A percentile compares a stretch with the other conserved stretches of the same genome.
Evolutionary conservation across 345 rosid genomes (phyloP).

Genomic region (Populus alba): DNA sequence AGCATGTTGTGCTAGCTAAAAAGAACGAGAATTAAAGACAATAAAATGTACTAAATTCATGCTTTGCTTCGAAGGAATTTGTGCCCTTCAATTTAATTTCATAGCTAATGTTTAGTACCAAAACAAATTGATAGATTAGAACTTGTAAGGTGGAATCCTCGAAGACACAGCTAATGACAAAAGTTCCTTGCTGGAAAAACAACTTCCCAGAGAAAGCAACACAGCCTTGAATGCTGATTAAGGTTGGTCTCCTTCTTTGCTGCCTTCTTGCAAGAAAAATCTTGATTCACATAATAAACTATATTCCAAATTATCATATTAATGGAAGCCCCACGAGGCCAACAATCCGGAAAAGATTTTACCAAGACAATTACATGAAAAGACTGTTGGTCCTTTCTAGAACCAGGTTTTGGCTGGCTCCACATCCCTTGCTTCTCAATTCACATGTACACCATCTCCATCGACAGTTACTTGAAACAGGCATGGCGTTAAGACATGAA

Average conservation of each 20-base stretch:
- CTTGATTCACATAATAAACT: slow-evolving; percentile 5
- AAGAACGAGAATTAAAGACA: neutral
- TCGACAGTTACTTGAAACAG: neutral
- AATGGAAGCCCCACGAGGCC: slow-evolving; percentile 1
- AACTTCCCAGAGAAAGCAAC: neutral
- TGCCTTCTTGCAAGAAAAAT: neutral
- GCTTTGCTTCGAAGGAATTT: neutral
- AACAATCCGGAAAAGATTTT: neutral
- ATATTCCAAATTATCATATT: neutral
- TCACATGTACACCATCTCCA: neutral
- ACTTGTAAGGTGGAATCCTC: neutral
- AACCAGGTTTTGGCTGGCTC: neutral
- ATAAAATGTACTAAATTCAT: neutral
- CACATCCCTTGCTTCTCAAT: neutral
- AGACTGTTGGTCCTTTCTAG: neutral
- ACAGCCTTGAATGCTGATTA: neutral
- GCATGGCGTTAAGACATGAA: neutral
- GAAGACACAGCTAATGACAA: neutral
- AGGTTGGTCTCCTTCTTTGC: neutral
- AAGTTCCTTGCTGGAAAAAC: too few relatives aligned
- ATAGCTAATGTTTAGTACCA: neutral
- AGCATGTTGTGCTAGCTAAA: neutral
- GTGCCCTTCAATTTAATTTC: neutral
- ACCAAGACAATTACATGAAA: neutral
- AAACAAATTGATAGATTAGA: neutral